phyloP scores from a whole-genome alignment of 2,329 filamentous ascomycete genomes.

The Aurifilum marmelostoma region DNA sequence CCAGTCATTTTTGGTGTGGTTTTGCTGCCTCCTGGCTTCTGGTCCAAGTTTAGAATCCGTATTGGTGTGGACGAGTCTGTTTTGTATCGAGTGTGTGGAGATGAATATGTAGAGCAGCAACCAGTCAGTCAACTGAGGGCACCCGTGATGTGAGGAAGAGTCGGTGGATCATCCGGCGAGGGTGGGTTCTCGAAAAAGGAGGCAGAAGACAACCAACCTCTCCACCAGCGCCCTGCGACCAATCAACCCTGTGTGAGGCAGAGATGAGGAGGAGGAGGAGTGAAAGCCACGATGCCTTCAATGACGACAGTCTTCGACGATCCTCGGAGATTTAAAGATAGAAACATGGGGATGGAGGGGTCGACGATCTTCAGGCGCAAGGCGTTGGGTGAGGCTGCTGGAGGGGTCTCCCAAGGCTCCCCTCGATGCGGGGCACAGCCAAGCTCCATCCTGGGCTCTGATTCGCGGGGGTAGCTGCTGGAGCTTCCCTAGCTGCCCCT shows the following conservation, averaged over 20 bases:
- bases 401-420: background rate
- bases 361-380: conserved; percentile 7
- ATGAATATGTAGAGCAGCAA: background rate
- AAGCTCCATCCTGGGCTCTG: background rate
- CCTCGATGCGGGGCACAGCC: background rate
- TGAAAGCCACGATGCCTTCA: conserved; percentile 15
- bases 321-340: background rate
- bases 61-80: too few species aligned
- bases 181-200: background rate
- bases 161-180: background rate
- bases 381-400: background rate
- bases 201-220: background rate
- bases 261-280: background rate
- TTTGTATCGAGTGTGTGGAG: background rate
- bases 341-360: background rate
- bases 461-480: background rate
- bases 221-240: background rate
- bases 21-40: too few species aligned
- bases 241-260: background rate
- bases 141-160: background rate
- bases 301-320: conserved; percentile 21
- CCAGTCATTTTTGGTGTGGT: conserved; percentile 11
- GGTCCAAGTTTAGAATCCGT: too few species aligned
- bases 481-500: background rate
- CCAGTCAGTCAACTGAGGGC: background rate